Evolutionary conservation across 495 filamentous ascomycete genomes (phyloP).

Genomic region (Aspergillus incahuasiensis): DNA sequence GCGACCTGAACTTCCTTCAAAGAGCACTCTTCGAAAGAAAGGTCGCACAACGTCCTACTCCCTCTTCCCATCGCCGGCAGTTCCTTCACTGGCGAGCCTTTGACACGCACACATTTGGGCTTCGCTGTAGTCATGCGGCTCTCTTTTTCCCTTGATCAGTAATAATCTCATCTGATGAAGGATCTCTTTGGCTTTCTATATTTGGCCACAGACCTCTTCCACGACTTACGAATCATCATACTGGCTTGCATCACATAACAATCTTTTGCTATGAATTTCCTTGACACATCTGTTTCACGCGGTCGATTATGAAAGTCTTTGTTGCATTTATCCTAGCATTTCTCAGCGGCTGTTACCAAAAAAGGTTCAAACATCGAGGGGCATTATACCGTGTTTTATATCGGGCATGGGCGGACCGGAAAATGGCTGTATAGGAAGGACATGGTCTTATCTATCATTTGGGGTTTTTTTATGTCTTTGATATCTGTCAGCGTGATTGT

Average conservation of each 20-base stretch:
- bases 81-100: constrained; percentile 14
- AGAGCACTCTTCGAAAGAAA: constrained; percentile 17
- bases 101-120: not conserved
- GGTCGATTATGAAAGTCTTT: constrained; percentile 6
- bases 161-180: not conserved
- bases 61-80: constrained; percentile 34
- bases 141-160: constrained; percentile 4
- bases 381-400: constrained; percentile 10
- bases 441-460: constrained; percentile 20
- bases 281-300: constrained; percentile 3
- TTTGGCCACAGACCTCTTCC: constrained; percentile 12
- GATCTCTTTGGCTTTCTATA: constrained; percentile 1
- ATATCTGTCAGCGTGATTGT: not conserved
- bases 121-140: not conserved
- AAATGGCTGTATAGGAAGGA: constrained; percentile 13
- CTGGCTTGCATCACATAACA: constrained; percentile 2
- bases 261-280: constrained; percentile 11
- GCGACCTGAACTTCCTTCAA: constrained; percentile 9
- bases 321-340: constrained; percentile 35
- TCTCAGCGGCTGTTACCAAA: constrained; percentile 33
- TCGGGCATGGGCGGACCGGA: constrained; percentile 21
- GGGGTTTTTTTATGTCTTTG: constrained; percentile 8
- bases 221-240: constrained; percentile 21
- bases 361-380: constrained; percentile 18
- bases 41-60: constrained; percentile 39